Evolutionary conservation across 805 yeast species (phyloP), one percentile per base, ranked within the genome.

Genomic region (Debaryomyces maramus): DNA sequence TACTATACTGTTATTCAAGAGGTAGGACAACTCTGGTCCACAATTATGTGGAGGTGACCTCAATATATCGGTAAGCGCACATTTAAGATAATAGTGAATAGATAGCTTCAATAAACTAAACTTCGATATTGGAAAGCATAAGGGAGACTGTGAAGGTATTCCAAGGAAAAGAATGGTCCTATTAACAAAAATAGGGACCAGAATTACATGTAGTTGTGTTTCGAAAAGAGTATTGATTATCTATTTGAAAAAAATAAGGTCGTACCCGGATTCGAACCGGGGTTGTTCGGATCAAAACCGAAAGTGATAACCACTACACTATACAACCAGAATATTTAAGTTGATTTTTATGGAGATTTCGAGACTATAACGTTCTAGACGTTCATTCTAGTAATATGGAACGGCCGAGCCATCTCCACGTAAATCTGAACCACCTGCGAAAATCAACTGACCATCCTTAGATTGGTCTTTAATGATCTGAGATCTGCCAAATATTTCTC

Each of bases 211-310:
- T n/a, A n/a, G n/a, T n/a, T n/a, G n/a, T n/a, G n/a, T n/a, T n/a
- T n/a, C n/a, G n/a, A n/a, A n/a, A n/a, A n/a, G n/a, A n/a, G n/a
- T n/a, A n/a, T n/a, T n/a, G n/a, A n/a, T n/a, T n/a, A n/a, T n/a
- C n/a, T n/a, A n/a, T n/a, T n/a, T n/a, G n/a, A 20, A 41, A 45
- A 48, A 58, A 54, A 50, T 36, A 26, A 80, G 85, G 84, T 79
- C 84, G 77, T 77, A 77, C 85, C 85, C 85, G 85, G 85, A 78
- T 78, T 80, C 85, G 86, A 80, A 80, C 85, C 79, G 85, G 85
- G 84, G 85, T 80, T 78, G 80, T 71, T 64, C 77, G 85, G 85
- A 80, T 80, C 85, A 80, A 77, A 80, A 80, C 85, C 85, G 78
- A 78, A 73, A 72, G 85, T 80, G 85, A 80, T 80, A 78, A 80